Conservation (phyloP, 352 stramenopile genomes). For the Pythium phragmiticola region DNA sequence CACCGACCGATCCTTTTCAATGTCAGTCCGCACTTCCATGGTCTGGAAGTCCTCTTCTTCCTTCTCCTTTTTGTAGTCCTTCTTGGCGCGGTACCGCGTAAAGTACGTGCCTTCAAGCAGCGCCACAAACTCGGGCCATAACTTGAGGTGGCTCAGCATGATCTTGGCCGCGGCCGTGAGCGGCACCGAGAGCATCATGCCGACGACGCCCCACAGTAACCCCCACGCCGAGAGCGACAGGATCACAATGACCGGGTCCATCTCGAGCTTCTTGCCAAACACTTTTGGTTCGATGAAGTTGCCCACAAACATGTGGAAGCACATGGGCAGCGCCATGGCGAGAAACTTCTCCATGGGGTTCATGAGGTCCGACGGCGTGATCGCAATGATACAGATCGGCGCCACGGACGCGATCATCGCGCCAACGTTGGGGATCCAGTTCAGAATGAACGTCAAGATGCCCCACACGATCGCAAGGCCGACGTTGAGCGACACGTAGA, state of each 20-base stretch:
- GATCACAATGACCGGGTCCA: constrained; percentile 86
- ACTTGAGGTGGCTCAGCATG: constrained; percentile 82
- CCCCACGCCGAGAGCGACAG: constrained; percentile 87
- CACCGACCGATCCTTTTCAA: constrained; percentile 50
- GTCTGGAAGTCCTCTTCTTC: constrained; percentile 55
- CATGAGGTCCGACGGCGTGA: constrained; percentile 81
- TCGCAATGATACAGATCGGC: constrained; percentile 86
- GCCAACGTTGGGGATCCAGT: constrained; percentile 89
- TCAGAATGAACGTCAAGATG: constrained; percentile 88
- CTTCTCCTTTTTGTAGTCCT: constrained; percentile 74
- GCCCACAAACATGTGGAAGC: constrained; percentile 88
- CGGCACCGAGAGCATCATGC: constrained; percentile 89
- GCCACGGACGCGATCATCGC: constrained; percentile 85
- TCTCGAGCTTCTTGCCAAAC: constrained; percentile 85
- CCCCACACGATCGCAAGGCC: constrained; percentile 85
- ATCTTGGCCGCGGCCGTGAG: constrained; percentile 86
- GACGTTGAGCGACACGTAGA: constrained; percentile 89
- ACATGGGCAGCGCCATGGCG: constrained; percentile 81
- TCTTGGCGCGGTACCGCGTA: constrained; percentile 63
- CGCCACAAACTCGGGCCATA: constrained; percentile 86
- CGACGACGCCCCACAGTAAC: constrained; percentile 81
- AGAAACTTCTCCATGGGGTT: constrained; percentile 90
- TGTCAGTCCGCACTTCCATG: constrained; percentile 77
- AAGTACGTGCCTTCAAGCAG: constrained; percentile 89
- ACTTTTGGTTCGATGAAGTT: constrained; percentile 90